Conservation (phyloP, 106 monocot genomes). For the Dendrobium catenatum region DNA sequence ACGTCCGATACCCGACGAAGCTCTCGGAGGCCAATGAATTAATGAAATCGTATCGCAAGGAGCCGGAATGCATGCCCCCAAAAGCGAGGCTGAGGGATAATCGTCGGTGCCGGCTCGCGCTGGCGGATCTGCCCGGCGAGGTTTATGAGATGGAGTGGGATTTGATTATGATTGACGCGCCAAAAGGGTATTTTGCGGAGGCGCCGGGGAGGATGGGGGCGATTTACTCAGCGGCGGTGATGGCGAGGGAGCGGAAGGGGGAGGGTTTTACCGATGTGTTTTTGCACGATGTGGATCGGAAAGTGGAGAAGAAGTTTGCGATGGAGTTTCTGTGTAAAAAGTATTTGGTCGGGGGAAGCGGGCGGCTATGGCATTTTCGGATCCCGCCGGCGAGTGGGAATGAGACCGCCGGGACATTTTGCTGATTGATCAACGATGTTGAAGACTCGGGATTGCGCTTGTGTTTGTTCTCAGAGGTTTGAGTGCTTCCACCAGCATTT, state of each 20-base stretch:
- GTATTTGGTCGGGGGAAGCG: constrained; percentile 38
- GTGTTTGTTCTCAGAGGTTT: too few species aligned
- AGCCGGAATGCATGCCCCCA: constrained; percentile 35
- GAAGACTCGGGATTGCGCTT: background rate
- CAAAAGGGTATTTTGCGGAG: constrained; percentile 65
- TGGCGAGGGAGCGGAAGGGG: constrained; percentile 55
- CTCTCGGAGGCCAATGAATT: constrained; percentile 39
- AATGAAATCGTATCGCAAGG: constrained; percentile 17
- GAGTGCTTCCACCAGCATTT: too few species aligned
- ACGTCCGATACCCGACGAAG: constrained; percentile 47
- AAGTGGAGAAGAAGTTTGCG: constrained; percentile 68
- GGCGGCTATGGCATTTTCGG: constrained; percentile 77
- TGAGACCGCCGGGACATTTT: constrained; percentile 14
- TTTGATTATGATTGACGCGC: constrained; percentile 89
- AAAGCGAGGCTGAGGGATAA: constrained; percentile 27
- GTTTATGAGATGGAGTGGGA: constrained; percentile 70
- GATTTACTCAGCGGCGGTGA: constrained; percentile 81
- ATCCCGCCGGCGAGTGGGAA: constrained; percentile 40
- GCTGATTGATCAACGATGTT: constrained; percentile 7
- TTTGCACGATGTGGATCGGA: constrained; percentile 73
- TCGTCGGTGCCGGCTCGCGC: constrained; percentile 36
- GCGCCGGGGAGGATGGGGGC: constrained; percentile 93
- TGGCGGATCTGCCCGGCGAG: constrained; percentile 45
- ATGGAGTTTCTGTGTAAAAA: constrained; percentile 62
- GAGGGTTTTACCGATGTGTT: constrained; percentile 69